Evolutionary conservation across 257 asterid species (phyloP).

Genomic region (Ilex aquifolium): DNA sequence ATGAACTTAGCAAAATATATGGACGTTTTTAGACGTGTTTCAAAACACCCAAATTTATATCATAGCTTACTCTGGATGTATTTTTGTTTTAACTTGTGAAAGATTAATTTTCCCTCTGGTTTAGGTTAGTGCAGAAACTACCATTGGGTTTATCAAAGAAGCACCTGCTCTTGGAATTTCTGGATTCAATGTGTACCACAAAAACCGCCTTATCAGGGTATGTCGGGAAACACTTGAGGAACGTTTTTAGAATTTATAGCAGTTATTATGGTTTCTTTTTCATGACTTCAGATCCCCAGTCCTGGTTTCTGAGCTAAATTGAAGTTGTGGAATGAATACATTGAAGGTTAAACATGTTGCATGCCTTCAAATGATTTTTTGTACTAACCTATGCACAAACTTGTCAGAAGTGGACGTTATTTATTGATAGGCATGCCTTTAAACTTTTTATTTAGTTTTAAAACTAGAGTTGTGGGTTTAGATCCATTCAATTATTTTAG

Average conservation of each 20-base stretch:
- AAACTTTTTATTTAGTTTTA: too few relatives aligned
- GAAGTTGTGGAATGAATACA: too few relatives aligned
- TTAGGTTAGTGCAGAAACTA: constrained; percentile 61
- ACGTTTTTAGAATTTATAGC: neutral
- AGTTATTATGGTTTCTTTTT: neutral
- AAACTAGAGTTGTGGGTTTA: too few relatives aligned
- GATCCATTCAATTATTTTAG: too few relatives aligned
- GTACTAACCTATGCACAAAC: too few relatives aligned
- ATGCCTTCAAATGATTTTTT: too few relatives aligned
- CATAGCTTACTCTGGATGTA: neutral
- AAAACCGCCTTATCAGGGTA: constrained; percentile 95
- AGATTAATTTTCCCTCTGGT: neutral
- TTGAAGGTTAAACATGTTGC: too few relatives aligned
- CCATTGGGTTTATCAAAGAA: constrained; percentile 78
- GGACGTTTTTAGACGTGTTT: neutral
- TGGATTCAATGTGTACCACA: constrained; percentile 90
- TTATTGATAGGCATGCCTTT: too few relatives aligned
- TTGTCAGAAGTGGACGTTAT: too few relatives aligned
- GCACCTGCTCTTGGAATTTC: constrained; percentile 59
- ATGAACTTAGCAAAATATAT: neutral
- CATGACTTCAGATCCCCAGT: neutral
- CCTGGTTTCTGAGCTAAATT: too few relatives aligned
- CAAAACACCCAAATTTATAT: too few relatives aligned
- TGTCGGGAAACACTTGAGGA: constrained; percentile 4
- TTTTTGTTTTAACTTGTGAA: constrained; percentile 8